phyloP scores from a whole-genome alignment of 768 basidiomycete species.

The Boletellus sp. region DNA sequence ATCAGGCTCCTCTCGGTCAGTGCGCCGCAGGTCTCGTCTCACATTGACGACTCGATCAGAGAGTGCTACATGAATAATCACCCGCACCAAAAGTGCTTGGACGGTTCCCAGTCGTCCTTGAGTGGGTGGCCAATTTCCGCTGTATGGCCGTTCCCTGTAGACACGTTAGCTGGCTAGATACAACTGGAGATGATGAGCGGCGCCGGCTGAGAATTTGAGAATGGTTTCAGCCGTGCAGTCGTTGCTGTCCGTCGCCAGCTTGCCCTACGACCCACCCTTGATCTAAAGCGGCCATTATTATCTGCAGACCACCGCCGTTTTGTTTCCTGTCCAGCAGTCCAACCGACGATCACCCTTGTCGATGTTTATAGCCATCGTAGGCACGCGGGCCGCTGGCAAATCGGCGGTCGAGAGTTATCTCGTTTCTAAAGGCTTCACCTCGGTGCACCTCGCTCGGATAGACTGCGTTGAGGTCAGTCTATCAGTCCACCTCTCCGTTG shows the following conservation, averaged over 20 bases:
- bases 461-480: constrained; percentile 18
- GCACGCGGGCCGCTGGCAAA: constrained; percentile 61
- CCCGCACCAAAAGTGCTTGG: too few species aligned
- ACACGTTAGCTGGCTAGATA: not conserved
- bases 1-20: constrained; percentile 7
- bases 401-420: constrained; percentile 58
- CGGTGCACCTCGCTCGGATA: constrained; percentile 38
- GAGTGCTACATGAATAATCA: not conserved
- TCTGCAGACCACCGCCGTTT: not conserved
- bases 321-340: not conserved
- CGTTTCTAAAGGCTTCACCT: constrained; percentile 52
- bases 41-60: constrained; percentile 14
- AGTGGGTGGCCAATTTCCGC: not conserved
- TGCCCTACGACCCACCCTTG: too few species aligned
- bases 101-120: not conserved
- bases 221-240: too few species aligned
- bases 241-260: too few species aligned
- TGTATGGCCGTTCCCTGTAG: not conserved
- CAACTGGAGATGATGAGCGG: too few species aligned
- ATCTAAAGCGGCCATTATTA: not conserved
- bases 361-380: constrained; percentile 71
- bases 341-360: not conserved
- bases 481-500: not conserved
- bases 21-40: constrained; percentile 20
- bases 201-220: too few species aligned